phyloP scores from a whole-genome alignment of 306 rosid species.

The Castanea mollissima region DNA sequence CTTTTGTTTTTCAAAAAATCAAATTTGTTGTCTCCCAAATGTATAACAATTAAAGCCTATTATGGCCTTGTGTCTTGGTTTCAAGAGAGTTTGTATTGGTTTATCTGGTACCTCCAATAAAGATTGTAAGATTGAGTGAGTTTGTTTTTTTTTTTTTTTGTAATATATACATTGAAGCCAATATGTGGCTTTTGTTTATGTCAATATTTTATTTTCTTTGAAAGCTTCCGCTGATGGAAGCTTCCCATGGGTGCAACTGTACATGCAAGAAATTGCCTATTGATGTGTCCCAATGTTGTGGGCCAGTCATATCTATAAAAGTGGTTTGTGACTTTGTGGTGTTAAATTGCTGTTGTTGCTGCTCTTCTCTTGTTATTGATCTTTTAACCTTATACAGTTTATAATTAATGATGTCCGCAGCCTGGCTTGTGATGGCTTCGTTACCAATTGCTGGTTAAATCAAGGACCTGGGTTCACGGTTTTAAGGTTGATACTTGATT shows the following conservation, averaged over 20 bases:
- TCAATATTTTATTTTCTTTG: background rate
- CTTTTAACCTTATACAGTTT: background rate
- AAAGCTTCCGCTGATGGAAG: constrained; percentile 8
- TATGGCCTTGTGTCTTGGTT: constrained; percentile 18
- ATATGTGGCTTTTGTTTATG: constrained; percentile 18
- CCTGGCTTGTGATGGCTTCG: too few species aligned
- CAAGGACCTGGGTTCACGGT: too few species aligned
- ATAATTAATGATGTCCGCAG: too few species aligned
- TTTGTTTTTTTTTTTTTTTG: background rate
- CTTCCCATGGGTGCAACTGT: background rate
- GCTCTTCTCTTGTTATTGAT: background rate
- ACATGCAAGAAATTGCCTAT: background rate
- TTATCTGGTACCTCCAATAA: constrained; percentile 30
- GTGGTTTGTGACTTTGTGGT: background rate
- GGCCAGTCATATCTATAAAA: background rate
- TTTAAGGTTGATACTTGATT: too few species aligned
- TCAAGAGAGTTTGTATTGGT: constrained; percentile 15
- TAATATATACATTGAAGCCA: constrained; percentile 12
- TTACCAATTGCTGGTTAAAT: too few species aligned
- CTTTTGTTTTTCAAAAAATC: constrained; percentile 16
- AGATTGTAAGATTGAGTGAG: constrained; percentile 18
- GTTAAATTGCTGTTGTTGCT: background rate
- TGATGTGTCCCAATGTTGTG: background rate
- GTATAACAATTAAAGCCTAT: constrained; percentile 3
- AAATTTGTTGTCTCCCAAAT: constrained; percentile 10